Evolutionary conservation across 805 yeast genomes (phyloP), one percentile per base, ranked within the genome.

Genomic region (Barnettozyma wickerhamii): DNA sequence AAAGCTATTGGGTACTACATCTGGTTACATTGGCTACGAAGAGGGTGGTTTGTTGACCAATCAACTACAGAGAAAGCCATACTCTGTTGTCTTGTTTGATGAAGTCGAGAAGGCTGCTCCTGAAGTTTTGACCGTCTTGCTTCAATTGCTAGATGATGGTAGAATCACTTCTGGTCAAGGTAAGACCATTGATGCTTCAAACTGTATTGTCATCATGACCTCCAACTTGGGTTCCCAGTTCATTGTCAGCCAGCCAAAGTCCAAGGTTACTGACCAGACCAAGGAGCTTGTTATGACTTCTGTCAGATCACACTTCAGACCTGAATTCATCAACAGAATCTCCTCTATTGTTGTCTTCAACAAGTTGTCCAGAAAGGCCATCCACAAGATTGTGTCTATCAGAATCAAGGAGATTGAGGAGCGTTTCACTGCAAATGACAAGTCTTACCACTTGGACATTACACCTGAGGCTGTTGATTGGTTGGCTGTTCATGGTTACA

Each of bases 31-130:
- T 53, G 99, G 99, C 30, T 95, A 85, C 63, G 97, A 90, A 61
- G 96, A 93, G 63, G 99, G 99, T 62, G 99, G 99, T 50, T 77
- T 91, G 53, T 74, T 93, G 51, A 93, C 99, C 6, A 95, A 93
- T 56, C 95, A 93, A 50, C 72, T 93, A 42, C 75, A 87, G 46
- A 77, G 96, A 58, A 82, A 84, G 47, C 99, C 99, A 42, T 93
- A 93, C 67, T 87, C 97, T 6, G 99, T 93, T n/a, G 74, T 93
- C 30, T 72, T 93, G 47, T 93, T 93, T 58, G 99, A 93, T 66
- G 99, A 93, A 68, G 96, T 93, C 42, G 99, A 93, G 61, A 93
- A 93, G 66, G 99, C 99, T 14, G 96, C 96, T 6, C 99, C 99
- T 2, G 98, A 91, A 62, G 99, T 93, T 2, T 71, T 91, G 59